Percentiles rank a stretch among this genome's conserved stretches.
Evolutionary conservation across 352 stramenopile genomes (phyloP).

Genomic region (Globisporangium radiosum): DNA sequence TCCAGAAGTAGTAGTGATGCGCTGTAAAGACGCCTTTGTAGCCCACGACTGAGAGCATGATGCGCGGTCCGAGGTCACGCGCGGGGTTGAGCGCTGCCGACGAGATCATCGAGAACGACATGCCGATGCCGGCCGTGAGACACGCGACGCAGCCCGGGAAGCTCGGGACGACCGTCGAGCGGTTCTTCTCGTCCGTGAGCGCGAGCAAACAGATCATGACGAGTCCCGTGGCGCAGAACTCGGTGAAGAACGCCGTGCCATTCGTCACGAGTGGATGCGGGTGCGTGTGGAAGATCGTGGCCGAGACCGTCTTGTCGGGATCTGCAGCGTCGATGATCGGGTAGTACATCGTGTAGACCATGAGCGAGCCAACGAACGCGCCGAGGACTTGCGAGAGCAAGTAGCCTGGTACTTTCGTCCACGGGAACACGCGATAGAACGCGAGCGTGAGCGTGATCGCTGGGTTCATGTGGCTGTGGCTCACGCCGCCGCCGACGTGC

Average conservation of each 20-base stretch:
- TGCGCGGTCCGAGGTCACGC: constrained; percentile 28
- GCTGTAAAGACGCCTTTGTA: constrained; percentile 22
- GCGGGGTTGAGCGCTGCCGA: constrained; percentile 30
- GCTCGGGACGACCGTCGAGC: constrained; percentile 16
- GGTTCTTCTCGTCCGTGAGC: constrained; percentile 27
- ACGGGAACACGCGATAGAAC: constrained; percentile 18
- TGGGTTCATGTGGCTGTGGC: constrained; percentile 33
- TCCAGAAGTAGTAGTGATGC: constrained; percentile 30
- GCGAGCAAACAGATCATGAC: constrained; percentile 20
- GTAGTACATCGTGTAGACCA: constrained; percentile 28
- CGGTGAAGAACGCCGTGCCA: constrained; percentile 21
- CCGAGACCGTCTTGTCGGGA: constrained; percentile 12
- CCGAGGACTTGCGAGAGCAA: constrained; percentile 20
- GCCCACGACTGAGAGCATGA: constrained; percentile 22
- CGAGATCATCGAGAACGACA: constrained; percentile 26
- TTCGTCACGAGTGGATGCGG: constrained; percentile 19
- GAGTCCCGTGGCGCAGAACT: constrained; percentile 18
- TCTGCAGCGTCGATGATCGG: constrained; percentile 19
- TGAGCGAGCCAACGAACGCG: constrained; percentile 21
- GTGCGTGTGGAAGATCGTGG: constrained; percentile 28
- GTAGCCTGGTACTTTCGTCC: constrained; percentile 18
- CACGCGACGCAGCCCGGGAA: constrained; percentile 21
- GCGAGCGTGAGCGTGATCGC: constrained; percentile 27
- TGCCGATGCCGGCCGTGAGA: constrained; percentile 21
- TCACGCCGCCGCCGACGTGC: constrained; percentile 26